Conservation (phyloP, 257 asterid species). For the Solanum pinnatisectum region DNA sequence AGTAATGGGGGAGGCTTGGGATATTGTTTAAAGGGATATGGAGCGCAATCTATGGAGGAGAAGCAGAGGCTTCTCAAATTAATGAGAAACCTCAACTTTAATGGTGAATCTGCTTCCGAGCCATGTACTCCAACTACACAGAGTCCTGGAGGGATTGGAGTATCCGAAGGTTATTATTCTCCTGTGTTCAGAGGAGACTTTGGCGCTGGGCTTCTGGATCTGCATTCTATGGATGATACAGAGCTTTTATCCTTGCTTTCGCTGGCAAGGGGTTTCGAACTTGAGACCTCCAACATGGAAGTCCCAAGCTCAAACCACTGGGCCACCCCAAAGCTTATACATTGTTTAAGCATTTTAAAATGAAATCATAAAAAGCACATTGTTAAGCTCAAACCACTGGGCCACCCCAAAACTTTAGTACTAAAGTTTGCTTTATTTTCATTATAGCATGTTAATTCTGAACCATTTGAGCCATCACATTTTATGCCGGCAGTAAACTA, state of each 20-base stretch:
- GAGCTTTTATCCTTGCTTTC: constrained; percentile 49
- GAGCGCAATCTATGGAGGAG: constrained; percentile 96
- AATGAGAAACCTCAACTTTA: constrained; percentile 92
- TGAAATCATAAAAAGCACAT: neutral
- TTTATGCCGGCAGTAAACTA: constrained; percentile 81
- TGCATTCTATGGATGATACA: constrained; percentile 97
- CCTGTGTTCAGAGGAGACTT: constrained; percentile 91
- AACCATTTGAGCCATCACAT: constrained; percentile 93
- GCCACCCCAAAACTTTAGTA: too few relatives aligned
- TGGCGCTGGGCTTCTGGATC: constrained; percentile 94
- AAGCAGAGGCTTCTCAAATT: constrained; percentile 87
- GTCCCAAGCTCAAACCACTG: too few relatives aligned
- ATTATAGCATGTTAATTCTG: constrained; percentile 85
- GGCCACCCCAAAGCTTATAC: neutral
- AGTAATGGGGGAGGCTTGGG: neutral
- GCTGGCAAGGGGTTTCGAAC: too few relatives aligned
- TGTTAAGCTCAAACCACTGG: too few relatives aligned
- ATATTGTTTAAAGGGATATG: constrained; percentile 50
- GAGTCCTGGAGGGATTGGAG: constrained; percentile 53
- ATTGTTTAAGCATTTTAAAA: neutral
- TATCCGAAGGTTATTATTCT: constrained; percentile 60
- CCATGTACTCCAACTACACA: constrained; percentile 70
- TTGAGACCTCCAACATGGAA: too few relatives aligned
- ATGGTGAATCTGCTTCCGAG: constrained; percentile 80
- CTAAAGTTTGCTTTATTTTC: constrained; percentile 10